phyloP scores from a whole-genome alignment of 2,329 filamentous ascomycete species.

The Paecilomyces fulvus region DNA sequence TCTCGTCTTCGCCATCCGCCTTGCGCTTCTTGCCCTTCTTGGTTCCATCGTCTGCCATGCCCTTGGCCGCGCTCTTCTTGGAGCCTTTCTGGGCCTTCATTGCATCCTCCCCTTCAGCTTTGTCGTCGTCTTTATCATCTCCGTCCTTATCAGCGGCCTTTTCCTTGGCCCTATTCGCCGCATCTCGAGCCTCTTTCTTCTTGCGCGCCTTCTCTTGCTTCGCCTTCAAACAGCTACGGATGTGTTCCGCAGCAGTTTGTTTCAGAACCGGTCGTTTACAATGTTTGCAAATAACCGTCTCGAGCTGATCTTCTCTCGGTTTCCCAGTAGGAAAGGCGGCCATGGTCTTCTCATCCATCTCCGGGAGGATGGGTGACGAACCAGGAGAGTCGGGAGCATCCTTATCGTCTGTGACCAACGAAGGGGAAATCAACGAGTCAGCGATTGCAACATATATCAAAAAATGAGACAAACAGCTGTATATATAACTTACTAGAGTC shows the following conservation, averaged over 20 bases:
- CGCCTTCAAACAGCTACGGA: slow-evolving; percentile 71
- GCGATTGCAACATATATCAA: not conserved
- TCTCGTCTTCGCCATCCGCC: slow-evolving; percentile 57
- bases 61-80: slow-evolving; percentile 48
- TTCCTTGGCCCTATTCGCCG: slow-evolving; percentile 53
- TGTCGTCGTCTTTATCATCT: slow-evolving; percentile 33
- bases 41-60: slow-evolving; percentile 46
- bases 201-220: slow-evolving; percentile 75
- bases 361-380: slow-evolving; percentile 36
- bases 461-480: not conserved
- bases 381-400: slow-evolving; percentile 23
- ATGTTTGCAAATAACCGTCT: slow-evolving; percentile 81
- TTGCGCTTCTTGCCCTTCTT: slow-evolving; percentile 71
- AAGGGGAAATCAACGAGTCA: not conserved
- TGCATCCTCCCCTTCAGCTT: slow-evolving; percentile 32
- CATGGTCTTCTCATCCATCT: slow-evolving; percentile 66
- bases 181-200: slow-evolving; percentile 67
- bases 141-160: slow-evolving; percentile 37
- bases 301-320: slow-evolving; percentile 69
- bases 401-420: slow-evolving; percentile 14
- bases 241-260: slow-evolving; percentile 66
- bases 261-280: slow-evolving; percentile 84
- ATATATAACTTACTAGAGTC: not conserved
- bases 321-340: slow-evolving; percentile 74
- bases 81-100: slow-evolving; percentile 55